phyloP scores from a whole-genome alignment of 2,329 filamentous ascomycete species.

The Huntiella omanensis region DNA sequence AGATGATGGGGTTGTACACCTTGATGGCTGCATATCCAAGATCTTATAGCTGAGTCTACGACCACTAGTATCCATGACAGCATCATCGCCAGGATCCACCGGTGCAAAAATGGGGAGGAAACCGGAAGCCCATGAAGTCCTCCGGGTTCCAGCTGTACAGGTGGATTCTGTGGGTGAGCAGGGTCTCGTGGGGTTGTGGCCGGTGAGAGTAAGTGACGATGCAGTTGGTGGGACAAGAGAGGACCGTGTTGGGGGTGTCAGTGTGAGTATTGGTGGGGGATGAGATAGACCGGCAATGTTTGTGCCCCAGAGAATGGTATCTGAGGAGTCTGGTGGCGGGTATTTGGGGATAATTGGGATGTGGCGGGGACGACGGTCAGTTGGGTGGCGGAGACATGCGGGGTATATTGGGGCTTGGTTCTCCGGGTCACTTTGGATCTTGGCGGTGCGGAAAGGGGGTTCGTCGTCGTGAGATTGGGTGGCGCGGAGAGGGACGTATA shows the following conservation, averaged over 20 bases:
- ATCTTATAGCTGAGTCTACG: slow-evolving; percentile 10
- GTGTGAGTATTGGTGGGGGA: slow-evolving; percentile 13
- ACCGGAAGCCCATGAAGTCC: neutral
- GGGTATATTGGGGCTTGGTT: slow-evolving; percentile 7
- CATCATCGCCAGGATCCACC: slow-evolving; percentile 5
- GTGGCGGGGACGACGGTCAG: neutral
- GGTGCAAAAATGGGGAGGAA: slow-evolving; percentile 10
- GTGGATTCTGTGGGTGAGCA: too few relatives aligned
- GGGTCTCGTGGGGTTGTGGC: too few relatives aligned
- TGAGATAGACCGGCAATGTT: slow-evolving; percentile 12
- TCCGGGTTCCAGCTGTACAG: neutral
- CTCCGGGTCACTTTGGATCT: neutral
- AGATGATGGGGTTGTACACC: slow-evolving; percentile 8
- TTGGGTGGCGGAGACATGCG: neutral
- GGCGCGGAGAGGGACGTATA: slow-evolving; percentile 7
- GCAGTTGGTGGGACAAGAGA: neutral
- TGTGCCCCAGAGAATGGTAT: slow-evolving; percentile 6
- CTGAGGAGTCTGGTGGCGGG: slow-evolving; percentile 1
- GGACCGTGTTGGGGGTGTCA: neutral
- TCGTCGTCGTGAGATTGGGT: slow-evolving; percentile 7
- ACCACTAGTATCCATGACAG: slow-evolving; percentile 1
- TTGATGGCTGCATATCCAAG: slow-evolving; percentile 1
- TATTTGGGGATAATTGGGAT: slow-evolving; percentile 16
- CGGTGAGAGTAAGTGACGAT: neutral
- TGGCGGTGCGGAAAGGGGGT: neutral